Evolutionary conservation across 345 rosid genomes (phyloP).

Genomic region (Eucalyptus cloeziana): DNA sequence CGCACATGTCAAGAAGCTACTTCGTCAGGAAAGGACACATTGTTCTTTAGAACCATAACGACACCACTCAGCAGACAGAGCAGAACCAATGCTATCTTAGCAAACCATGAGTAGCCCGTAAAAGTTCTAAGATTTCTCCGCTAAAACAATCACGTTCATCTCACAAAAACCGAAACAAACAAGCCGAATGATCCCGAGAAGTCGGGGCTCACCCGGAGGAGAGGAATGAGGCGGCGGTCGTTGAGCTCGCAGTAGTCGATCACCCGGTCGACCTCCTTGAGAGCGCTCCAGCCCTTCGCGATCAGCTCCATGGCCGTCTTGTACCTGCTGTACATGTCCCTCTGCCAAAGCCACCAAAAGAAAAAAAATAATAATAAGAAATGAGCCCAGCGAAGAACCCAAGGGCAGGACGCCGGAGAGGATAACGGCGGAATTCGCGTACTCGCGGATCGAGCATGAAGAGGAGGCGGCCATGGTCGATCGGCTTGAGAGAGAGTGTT

Average conservation of each 20-base stretch:
- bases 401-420: no score
- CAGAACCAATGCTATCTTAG: not conserved
- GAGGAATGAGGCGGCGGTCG: constrained; percentile 83
- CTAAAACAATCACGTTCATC: not conserved
- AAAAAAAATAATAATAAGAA: not conserved
- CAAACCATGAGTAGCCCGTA: rapidly evolving
- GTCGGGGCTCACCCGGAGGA: constrained; percentile 30
- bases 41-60: not conserved
- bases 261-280: constrained; percentile 86
- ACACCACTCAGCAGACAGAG: not conserved
- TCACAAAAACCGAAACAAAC: not conserved
- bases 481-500: no score
- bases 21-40: not conserved
- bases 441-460: no score
- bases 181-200: not conserved
- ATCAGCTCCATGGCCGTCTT: constrained; percentile 89
- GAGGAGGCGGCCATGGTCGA: no score
- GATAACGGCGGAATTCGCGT: no score
- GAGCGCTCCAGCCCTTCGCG: constrained; percentile 75
- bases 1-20: not conserved
- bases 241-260: constrained; percentile 75
- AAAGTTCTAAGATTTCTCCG: not conserved
- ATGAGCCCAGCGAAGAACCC: no score
- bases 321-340: constrained; percentile 67
- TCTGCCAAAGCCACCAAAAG: constrained; percentile 14